Base-by-base conservation (phyloP, 2,329 filamentous ascomycete species). In the Ascochyta viciae-villosae region DNA sequence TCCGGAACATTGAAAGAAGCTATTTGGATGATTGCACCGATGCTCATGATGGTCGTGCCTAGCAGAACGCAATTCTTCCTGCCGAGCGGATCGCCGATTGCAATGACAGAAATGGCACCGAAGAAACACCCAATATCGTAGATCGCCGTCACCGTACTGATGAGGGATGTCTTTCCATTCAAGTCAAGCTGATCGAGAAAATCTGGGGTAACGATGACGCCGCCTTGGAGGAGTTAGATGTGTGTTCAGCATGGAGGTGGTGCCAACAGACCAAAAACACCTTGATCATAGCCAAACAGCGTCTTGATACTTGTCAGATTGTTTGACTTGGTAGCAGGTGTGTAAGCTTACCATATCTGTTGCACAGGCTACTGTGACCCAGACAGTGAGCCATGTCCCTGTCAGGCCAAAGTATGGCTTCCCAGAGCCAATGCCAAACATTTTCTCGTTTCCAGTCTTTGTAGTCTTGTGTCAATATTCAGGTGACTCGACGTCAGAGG, bases 91-190 rank as follows among this genome's bases (percentile, higher is more conserved):
- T 84, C 82, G 19, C 82, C 82, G 24, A 81, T 65, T 13, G 74
- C 66, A 49, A n/a, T 80, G 13, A 66, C 77, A 2, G 78, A 62
- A 27, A 84, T 72, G 2, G 79, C 84, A 15, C 85, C 85, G 39
- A 86, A 72, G 68, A 87, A 86, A 65, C 84, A 87, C 8, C 84
- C 84, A 29, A 87, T 77, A 59, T 86, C 82, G 67, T 86, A 86
- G 50, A 85, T 81, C 2, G 83, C 83, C 0, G 82, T 84, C 10
- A 85, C 81, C 0, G 82, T 84, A n/a, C 74, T 66, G 60, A 78
- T 60, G 48, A 71, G 72, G 47, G 72, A 77, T 61, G 70, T 77
- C 29, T 73, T 73, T 3, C 78, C 78, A 27, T 67, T 72, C 2
- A 84, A 76, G 48, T 80, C 65, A 37, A 82, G 78, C 1, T 78